phyloP scores from a whole-genome alignment of 768 basidiomycete species.

The Kwoniella mangroviensis region DNA sequence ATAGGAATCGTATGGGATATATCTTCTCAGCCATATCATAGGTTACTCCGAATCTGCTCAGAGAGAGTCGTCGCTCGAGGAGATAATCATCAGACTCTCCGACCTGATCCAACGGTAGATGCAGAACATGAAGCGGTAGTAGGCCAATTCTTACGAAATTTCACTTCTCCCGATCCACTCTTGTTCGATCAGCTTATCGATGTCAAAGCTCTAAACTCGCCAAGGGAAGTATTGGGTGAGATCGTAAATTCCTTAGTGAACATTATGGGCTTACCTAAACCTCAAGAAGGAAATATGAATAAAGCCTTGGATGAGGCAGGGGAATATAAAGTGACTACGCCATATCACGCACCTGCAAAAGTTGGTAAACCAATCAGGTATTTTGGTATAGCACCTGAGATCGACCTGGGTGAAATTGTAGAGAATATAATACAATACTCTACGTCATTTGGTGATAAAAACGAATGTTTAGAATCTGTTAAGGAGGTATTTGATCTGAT shows the following conservation, averaged over 20 bases:
- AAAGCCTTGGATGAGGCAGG: constrained; percentile 62
- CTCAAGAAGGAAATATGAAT: constrained; percentile 65
- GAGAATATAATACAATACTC: constrained; percentile 57
- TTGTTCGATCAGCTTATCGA: constrained; percentile 67
- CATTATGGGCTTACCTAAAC: constrained; percentile 65
- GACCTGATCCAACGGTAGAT: constrained; percentile 62
- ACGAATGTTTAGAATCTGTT: constrained; percentile 32
- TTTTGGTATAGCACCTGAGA: constrained; percentile 76
- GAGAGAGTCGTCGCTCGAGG: constrained; percentile 77
- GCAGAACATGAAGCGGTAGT: constrained; percentile 77
- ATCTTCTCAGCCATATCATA: constrained; percentile 64
- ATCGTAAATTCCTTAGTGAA: constrained; percentile 62
- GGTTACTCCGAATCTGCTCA: constrained; percentile 74
- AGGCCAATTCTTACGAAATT: constrained; percentile 72
- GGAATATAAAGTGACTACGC: constrained; percentile 59
- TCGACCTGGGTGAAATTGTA: constrained; percentile 66
- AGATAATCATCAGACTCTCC: constrained; percentile 79
- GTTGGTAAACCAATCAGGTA: constrained; percentile 61
- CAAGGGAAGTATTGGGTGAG: constrained; percentile 74
- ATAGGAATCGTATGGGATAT: constrained; percentile 80
- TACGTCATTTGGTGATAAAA: constrained; percentile 10
- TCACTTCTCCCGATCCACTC: constrained; percentile 61
- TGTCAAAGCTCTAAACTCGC: constrained; percentile 44
- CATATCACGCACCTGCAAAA: constrained; percentile 48
- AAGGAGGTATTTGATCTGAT: constrained; percentile 64